phyloP scores from a whole-genome alignment of 208 protist genomes.

The Porcisia hertigi region DNA sequence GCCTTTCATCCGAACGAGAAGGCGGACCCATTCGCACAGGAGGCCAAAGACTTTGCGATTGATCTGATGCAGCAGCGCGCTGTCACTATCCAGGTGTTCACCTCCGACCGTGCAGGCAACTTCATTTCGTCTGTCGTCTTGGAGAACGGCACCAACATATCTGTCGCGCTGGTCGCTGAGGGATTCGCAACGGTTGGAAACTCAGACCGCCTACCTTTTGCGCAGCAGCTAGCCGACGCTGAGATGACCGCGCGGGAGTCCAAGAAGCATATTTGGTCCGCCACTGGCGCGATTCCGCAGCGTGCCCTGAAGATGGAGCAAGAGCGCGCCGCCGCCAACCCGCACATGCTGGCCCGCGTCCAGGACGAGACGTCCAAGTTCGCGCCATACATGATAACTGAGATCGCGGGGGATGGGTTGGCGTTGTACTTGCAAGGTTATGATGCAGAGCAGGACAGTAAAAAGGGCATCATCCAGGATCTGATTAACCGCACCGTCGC shows the following conservation, averaged over 20 bases:
- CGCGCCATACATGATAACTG: slow-evolving; percentile 51
- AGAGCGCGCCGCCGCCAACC: slow-evolving; percentile 47
- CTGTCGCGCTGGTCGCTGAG: slow-evolving; percentile 65
- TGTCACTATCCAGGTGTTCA: slow-evolving; percentile 85
- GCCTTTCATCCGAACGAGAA: slow-evolving; percentile 37
- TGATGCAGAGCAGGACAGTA: slow-evolving; percentile 40
- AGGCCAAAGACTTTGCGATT: slow-evolving; percentile 77
- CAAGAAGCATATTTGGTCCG: slow-evolving; percentile 69
- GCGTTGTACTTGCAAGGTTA: slow-evolving; percentile 75
- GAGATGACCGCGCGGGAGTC: slow-evolving; percentile 56
- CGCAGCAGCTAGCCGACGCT: slow-evolving; percentile 71
- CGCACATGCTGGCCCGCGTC: slow-evolving; percentile 37
- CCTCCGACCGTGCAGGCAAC: slow-evolving; percentile 83
- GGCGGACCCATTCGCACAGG: slow-evolving; percentile 71
- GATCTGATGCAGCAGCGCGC: slow-evolving; percentile 73
- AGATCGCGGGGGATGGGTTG: slow-evolving; percentile 75
- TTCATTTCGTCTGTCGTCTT: slow-evolving; percentile 77
- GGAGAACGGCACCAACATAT: slow-evolving; percentile 71
- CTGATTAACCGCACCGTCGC: slow-evolving; percentile 54
- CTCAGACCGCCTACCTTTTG: slow-evolving; percentile 72
- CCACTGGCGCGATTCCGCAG: slow-evolving; percentile 50
- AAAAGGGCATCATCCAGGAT: slow-evolving; percentile 52
- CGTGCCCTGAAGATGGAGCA: slow-evolving; percentile 67
- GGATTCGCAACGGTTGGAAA: slow-evolving; percentile 83
- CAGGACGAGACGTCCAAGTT: slow-evolving; percentile 51